Percentiles rank a stretch among this genome's conserved stretches.
Evolutionary conservation across 139 green algal species (phyloP).

Genomic region (Trebouxia sp.): DNA sequence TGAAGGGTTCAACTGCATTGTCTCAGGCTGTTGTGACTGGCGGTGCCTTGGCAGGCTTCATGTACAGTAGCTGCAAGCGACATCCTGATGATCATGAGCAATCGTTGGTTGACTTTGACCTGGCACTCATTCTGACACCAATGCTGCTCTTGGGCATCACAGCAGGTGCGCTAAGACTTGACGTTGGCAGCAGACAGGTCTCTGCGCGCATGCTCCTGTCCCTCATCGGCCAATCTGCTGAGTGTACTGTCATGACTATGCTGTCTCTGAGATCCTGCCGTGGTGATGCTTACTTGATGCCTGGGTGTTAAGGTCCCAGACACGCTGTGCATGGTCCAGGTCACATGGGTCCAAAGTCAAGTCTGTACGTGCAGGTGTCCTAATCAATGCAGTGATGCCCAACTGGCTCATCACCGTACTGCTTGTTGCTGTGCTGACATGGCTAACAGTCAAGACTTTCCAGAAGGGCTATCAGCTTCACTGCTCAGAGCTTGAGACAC

Average conservation of each 20-base stretch:
- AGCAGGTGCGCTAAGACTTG: not conserved
- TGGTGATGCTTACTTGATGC: not conserved
- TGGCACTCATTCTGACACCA: constrained; percentile 50
- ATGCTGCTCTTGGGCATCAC: constrained; percentile 47
- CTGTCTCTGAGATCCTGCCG: no score
- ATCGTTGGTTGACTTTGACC: constrained; percentile 46
- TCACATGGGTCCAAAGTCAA: no score
- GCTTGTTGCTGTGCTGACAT: constrained; percentile 47
- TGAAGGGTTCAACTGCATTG: constrained; percentile 53
- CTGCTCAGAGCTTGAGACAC: not conserved
- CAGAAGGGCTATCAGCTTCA: constrained; percentile 33
- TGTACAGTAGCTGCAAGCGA: not conserved
- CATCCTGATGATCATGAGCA: constrained; percentile 40
- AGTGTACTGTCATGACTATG: no score
- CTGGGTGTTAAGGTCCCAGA: no score
- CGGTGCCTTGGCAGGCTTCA: constrained; percentile 39
- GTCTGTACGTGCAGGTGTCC: constrained; percentile 42
- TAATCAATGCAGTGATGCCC: constrained; percentile 55
- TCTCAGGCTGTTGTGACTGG: constrained; percentile 51
- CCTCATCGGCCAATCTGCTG: no score
- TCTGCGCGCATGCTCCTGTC: no score
- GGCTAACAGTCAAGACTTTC: constrained; percentile 29
- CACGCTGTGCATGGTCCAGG: no score
- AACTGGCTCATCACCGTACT: constrained; percentile 49
- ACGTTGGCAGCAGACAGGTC: no score